Percentiles rank a stretch among this genome's conserved stretches.
phyloP scores from a whole-genome alignment of 2,329 filamentous ascomycete genomes.

The Fusarium sp. region DNA sequence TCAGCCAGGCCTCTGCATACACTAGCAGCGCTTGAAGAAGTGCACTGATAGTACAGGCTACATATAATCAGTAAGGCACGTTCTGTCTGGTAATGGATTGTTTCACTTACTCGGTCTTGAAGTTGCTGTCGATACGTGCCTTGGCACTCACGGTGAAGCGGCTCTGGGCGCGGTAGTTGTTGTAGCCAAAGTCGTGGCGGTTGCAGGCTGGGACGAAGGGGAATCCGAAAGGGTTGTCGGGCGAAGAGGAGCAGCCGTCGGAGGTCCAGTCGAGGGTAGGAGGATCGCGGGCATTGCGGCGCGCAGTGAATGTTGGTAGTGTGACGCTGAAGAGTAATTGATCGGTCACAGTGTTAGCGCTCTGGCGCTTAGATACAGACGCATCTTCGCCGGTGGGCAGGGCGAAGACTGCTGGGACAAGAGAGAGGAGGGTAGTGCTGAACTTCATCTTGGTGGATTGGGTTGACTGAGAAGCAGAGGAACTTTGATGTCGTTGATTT shows the following conservation, averaged over 20 bases:
- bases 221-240: conserved; percentile 61
- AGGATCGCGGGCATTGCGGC: conserved; percentile 58
- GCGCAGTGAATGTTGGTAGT: conserved; percentile 58
- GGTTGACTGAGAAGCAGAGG: not conserved
- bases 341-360: conserved; percentile 56
- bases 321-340: conserved; percentile 60
- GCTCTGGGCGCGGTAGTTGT: conserved; percentile 64
- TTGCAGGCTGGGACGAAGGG: conserved; percentile 61
- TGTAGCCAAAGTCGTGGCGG: conserved; percentile 70
- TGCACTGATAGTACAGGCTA: conserved; percentile 57
- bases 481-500: not conserved
- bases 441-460: conserved; percentile 52
- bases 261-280: conserved; percentile 57
- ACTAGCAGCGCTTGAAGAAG: conserved; percentile 21
- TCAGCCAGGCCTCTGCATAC: conserved; percentile 55
- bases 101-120: conserved; percentile 58
- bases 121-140: conserved; percentile 63
- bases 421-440: conserved; percentile 36
- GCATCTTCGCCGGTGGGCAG: conserved; percentile 33
- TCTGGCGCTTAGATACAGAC: conserved; percentile 41
- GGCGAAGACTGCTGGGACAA: conserved; percentile 46
- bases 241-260: conserved; percentile 59
- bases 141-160: conserved; percentile 61
- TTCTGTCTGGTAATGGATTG: not conserved
- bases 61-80: not conserved